A percentile compares a stretch with the other conserved stretches of the same genome.
These are phyloP conservation scores for Funneliformis mosseae DNA, from an alignment of 192 early-diverging fungal genomes.

Conservation along the genomic window DNA sequence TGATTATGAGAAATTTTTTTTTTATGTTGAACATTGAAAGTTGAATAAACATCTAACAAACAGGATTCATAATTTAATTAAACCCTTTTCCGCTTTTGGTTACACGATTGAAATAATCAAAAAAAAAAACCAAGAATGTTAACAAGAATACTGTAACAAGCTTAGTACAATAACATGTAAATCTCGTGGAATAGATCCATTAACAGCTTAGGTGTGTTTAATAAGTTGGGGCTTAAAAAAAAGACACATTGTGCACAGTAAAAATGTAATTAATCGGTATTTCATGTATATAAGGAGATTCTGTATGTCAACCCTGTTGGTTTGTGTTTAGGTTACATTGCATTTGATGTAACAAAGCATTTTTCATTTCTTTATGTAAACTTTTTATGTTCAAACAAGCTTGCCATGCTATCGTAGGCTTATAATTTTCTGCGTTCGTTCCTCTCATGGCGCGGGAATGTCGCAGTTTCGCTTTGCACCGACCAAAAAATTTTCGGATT, in stretches of 20 bases:
- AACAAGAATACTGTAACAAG: not conserved
- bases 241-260: no score
- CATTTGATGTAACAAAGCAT: not conserved
- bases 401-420: no score
- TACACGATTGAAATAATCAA: not conserved
- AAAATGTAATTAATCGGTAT: no score
- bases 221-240: no score
- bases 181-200: not conserved
- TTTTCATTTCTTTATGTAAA: not conserved
- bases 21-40: no score
- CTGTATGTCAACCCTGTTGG: no score
- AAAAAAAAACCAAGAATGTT: not conserved
- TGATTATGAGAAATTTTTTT: no score
- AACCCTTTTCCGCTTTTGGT: not conserved
- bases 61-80: not conserved
- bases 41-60: not conserved
- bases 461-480: no score
- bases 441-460: no score
- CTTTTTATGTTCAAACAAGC: not conserved
- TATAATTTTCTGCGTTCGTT: no score
- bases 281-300: no score
- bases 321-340: not conserved
- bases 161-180: not conserved
- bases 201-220: not conserved
- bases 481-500: no score